These are phyloP conservation scores for Boletus rubescentipes DNA, from an alignment of 768 basidiomycete species.

Conservation along the genomic window DNA sequence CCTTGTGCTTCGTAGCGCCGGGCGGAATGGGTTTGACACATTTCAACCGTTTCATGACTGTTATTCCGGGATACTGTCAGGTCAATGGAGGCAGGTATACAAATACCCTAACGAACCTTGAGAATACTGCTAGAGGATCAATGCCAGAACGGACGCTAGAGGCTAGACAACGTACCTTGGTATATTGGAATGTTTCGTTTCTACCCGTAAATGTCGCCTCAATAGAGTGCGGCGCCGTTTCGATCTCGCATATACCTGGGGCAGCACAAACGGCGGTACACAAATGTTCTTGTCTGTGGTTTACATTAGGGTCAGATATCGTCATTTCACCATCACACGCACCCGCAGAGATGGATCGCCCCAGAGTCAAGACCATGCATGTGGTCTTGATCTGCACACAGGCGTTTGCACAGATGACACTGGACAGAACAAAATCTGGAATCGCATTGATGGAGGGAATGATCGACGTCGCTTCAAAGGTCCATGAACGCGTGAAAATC, in stretches of 20 bases:
- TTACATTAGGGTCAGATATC: neutral
- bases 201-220: slow-evolving; percentile 60
- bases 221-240: slow-evolving; percentile 56
- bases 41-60: slow-evolving; percentile 50
- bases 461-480: slow-evolving; percentile 41
- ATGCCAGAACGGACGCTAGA: neutral
- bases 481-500: neutral
- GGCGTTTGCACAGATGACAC: slow-evolving; percentile 55
- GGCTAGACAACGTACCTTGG: slow-evolving; percentile 44
- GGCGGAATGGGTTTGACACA: slow-evolving; percentile 49
- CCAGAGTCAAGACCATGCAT: slow-evolving; percentile 46
- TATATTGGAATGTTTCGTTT: slow-evolving; percentile 63
- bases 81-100: neutral
- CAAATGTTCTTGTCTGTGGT: slow-evolving; percentile 49
- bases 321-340: neutral
- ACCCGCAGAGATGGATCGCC: slow-evolving; percentile 60
- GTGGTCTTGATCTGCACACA: slow-evolving; percentile 49
- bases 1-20: slow-evolving; percentile 43
- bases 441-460: slow-evolving; percentile 50
- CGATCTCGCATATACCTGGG: slow-evolving; percentile 56
- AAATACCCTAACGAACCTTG: slow-evolving; percentile 40
- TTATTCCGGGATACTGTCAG: neutral
- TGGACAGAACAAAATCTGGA: slow-evolving; percentile 50
- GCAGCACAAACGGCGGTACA: slow-evolving; percentile 44
- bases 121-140: slow-evolving; percentile 40